Evolutionary conservation across 129 eudicot species (phyloP).

Genomic region (Rutidosis leptorrhynchoides): DNA sequence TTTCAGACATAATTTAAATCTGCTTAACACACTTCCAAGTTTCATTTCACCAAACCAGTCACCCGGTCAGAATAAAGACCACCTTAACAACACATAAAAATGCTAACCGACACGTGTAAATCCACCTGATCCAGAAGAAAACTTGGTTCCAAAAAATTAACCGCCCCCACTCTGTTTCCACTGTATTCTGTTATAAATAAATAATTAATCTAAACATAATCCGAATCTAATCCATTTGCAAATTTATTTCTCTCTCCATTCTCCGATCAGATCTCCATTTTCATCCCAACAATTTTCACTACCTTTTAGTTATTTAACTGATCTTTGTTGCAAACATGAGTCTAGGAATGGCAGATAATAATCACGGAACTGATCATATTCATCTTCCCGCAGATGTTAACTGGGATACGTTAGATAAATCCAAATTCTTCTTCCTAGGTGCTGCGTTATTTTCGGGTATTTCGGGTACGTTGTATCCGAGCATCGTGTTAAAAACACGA

Average conservation of each 20-base stretch:
- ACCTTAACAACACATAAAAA: neutral
- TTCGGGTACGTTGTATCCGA: constrained; percentile 68
- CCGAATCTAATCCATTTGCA: constrained; percentile 22
- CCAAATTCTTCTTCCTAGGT: constrained; percentile 35
- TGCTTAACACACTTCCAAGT: no score
- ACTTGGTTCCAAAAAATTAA: constrained; percentile 21
- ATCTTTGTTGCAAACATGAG: constrained; percentile 23
- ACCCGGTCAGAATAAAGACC: neutral
- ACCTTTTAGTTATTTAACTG: neutral
- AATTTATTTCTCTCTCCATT: constrained; percentile 21
- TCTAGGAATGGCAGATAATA: constrained; percentile 34
- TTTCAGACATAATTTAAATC: no score
- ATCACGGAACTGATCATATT: constrained; percentile 28
- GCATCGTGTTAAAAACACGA: constrained; percentile 73
- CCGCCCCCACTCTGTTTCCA: constrained; percentile 6
- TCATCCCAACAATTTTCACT: constrained; percentile 7
- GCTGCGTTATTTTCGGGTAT: constrained; percentile 73
- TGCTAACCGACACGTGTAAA: constrained; percentile 36
- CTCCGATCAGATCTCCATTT: neutral
- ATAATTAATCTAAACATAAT: constrained; percentile 6
- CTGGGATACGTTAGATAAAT: constrained; percentile 37
- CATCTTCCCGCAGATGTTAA: constrained; percentile 37
- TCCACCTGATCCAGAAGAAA: constrained; percentile 27
- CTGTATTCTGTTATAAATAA: constrained; percentile 8
- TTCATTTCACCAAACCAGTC: neutral